Base-by-base conservation (phyloP, 306 rosid genomes). In the Medicago arabica region DNA sequence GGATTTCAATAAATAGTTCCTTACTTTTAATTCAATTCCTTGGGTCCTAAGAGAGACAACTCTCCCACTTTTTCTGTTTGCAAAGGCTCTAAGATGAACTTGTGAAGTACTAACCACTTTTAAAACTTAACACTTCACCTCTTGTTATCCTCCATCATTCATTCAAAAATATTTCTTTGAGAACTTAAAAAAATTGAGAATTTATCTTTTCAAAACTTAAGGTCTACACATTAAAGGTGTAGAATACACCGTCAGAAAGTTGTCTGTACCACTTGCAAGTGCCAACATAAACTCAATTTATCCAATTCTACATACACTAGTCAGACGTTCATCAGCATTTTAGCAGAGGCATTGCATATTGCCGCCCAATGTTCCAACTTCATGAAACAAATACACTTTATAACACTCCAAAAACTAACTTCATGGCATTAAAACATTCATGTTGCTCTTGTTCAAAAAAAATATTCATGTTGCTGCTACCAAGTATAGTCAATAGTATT, bases 401-500 rank as follows among this genome's bases (percentile, higher is more conserved):
- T 61, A 73, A 46, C 54, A 38, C 69, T 16, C 60, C 19, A 53
- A 72, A 72, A 43, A 41, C 64, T 75, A 44, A 75, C 68, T 80
- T 58, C 76, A 53, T 44, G 38, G 31, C 57, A 74, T 77, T 50
- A 14, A 62, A 58, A 25, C 60, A 78, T 69, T 69, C 74, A 71
- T 71, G 74, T 59, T 63, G 63, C 68, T 54, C 28, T 25, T 25
- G 28, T 25, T 25, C 1, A 25, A 25, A 25, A 25, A 14, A 68
- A 65, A 25, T 66, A 78, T 69, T 69, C 74, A 71, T 71, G 74
- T 60, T 63, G 64, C 68, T 54, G 63, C 59, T 16, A 65, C 69
- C 16, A 75, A 66, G 70, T 41, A 47, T 4, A 66, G 59, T 13
- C 71, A 75, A 81, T 54, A 61, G 67, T 64, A 71, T 66, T 73